Conservation (phyloP, 2,329 filamentous ascomycete species). For the Neofusicoccum laricinum region DNA sequence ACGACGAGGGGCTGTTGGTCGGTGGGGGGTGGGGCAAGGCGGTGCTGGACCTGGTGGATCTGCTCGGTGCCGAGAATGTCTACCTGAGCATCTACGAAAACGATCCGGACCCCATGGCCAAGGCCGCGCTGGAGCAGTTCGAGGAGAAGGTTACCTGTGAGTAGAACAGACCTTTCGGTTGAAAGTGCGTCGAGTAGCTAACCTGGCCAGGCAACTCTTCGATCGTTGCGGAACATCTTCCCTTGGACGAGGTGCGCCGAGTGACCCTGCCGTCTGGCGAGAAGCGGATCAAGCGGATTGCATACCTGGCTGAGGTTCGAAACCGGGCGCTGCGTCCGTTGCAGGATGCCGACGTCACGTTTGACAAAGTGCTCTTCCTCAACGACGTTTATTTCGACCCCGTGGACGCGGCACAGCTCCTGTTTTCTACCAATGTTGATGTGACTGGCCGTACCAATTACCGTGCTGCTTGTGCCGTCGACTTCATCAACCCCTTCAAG, state of each 20-base stretch:
- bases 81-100: slow-evolving; percentile 74
- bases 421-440: slow-evolving; percentile 62
- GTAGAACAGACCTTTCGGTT: neutral
- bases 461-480: slow-evolving; percentile 67
- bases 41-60: slow-evolving; percentile 59
- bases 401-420: slow-evolving; percentile 56
- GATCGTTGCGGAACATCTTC: slow-evolving; percentile 60
- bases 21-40: slow-evolving; percentile 62
- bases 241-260: slow-evolving; percentile 56
- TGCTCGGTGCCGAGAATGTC: slow-evolving; percentile 66
- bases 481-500: slow-evolving; percentile 65
- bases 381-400: slow-evolving; percentile 68
- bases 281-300: slow-evolving; percentile 66
- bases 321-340: slow-evolving; percentile 68
- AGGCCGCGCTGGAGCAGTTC: slow-evolving; percentile 54
- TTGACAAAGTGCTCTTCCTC: slow-evolving; percentile 58
- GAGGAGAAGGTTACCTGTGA: slow-evolving; percentile 48
- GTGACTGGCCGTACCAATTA: slow-evolving; percentile 54
- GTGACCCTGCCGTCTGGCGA: slow-evolving; percentile 62
- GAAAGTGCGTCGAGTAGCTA: neutral
- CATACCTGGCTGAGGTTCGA: slow-evolving; percentile 69
- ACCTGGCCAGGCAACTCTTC: slow-evolving; percentile 37
- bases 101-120: slow-evolving; percentile 58
- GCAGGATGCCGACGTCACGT: slow-evolving; percentile 53
- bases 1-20: slow-evolving; percentile 59